Base-by-base conservation (phyloP, 495 filamentous ascomycete species). In the Penicillium pancosmium region DNA sequence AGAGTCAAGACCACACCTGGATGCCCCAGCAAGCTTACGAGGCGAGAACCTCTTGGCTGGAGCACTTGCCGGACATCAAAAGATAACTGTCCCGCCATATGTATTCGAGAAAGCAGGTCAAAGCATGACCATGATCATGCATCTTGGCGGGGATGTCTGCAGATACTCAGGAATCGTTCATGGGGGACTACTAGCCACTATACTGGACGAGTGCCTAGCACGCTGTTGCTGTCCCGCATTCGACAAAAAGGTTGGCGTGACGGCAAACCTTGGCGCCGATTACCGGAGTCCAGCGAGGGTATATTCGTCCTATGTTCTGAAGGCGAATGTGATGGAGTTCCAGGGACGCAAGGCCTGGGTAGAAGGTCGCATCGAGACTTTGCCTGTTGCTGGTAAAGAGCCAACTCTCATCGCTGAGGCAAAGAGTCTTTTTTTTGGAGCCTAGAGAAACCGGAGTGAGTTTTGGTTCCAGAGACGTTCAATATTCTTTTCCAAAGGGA, bases 271-370 rank as follows among this genome's bases (percentile, higher is more conserved):
- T 61, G 92, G 87, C 52, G 84, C 97, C 67, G 88, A 93, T 69
- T 98, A 96, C 74, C 82, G 86, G 61, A 80, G 79, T 34, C 92
- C 93, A 8, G 86, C 85, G 33, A 78, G 80, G 65, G 90, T 91
- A 18, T 81, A 83, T 13, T 80, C 80, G 54, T 94, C 86, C 68
- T 76, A 92, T 31, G 88, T 96, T 33, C 70, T 98, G 53, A 83
- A 80, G 56, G 92, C 90, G 16, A 82, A 84, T 58, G 93, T 91
- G 18, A 83, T 82, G 19, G 92, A 89, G 76, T 88, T 91, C 5
- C 91, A 96, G 67, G 93, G 92, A 9, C 80, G 93, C 60, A 98
- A 97, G 73, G 92, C 92, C 16, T 98, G 92, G 92, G 89, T 96
- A 7, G 86, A 90, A 73, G 93, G 90, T 16, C 83, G 84, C 57